Base-by-base conservation (phyloP, 345 rosid genomes). In the Citrus mangshanensis region DNA sequence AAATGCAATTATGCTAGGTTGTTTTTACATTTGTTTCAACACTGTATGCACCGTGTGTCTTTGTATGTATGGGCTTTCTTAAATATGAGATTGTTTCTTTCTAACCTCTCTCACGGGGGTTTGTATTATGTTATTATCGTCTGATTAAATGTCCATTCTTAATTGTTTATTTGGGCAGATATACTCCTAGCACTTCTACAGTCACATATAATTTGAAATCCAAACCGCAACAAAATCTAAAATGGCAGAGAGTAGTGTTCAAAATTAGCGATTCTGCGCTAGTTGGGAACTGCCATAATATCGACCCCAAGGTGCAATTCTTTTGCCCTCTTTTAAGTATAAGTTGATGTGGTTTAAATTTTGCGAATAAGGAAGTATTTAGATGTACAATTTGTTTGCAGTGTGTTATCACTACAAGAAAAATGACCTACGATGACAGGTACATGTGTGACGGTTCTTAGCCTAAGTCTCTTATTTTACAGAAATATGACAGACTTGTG, bases 191-290 rank as follows among this genome's bases (percentile, higher is more conserved):
- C 68, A 80, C 28, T 80, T 25, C 69, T 65, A 65, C 72, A 18
- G 66, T 80, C 35, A 65, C 63, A 14, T 84, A 76, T 49, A 84
- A 73, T 74, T 19, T 80, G 32, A 87, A 82, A 81, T 51, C 78
- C 35, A 85, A 82, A 71, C 38, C 82, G 0, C 35, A 68, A 81
- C 85, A 73, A 35, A 78, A 27, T 63, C 73, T 84, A 54, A 85
- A 82, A 74, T 87, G 90, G 90, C 76, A 55, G 61, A 85, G 90
- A 79, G 84, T 87, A 18, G 87, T 87, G 74, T 82, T 87, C 70
- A 87, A 85, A 74, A 87, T 87, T 73, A 87, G 87, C 58, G 88
- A 88, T 72, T 64, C 81, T 80, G 82, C 88, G 21, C 73, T 87
- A 81, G 81, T 87, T 18, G 90, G 84, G 62, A 81, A 80, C 81